Evolutionary conservation across 1,284 basidiomycete species (phyloP).

Genomic region (Anthracocystis panici-leucophaei): DNA sequence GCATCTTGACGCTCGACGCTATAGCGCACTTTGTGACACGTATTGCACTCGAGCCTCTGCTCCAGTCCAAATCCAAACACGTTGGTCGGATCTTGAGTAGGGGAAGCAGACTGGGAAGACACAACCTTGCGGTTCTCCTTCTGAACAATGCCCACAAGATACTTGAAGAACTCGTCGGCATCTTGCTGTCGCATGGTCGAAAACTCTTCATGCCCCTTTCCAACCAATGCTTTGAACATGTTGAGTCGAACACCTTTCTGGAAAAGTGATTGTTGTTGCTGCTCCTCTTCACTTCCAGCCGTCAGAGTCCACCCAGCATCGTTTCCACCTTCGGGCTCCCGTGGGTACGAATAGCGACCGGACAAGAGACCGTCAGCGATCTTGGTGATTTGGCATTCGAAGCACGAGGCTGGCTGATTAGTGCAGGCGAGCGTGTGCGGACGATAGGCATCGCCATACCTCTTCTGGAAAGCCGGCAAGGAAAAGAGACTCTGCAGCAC

Average conservation of each 20-base stretch:
- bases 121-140: conserved; percentile 65
- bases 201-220: conserved; percentile 93
- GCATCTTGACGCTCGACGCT: conserved; percentile 82
- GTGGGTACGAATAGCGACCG: conserved; percentile 86
- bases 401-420: conserved; percentile 81
- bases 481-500: conserved; percentile 89
- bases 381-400: conserved; percentile 96
- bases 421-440: conserved; percentile 78
- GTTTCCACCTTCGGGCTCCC: conserved; percentile 48
- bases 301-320: conserved; percentile 14
- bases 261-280: conserved; percentile 72
- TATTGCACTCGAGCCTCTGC: conserved; percentile 74
- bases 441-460: conserved; percentile 77
- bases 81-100: conserved; percentile 74
- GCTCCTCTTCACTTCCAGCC: conserved; percentile 12
- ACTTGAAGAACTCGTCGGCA: conserved; percentile 91
- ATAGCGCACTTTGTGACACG: conserved; percentile 90
- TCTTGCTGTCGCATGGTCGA: conserved; percentile 97
- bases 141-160: conserved; percentile 80
- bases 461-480: conserved; percentile 80
- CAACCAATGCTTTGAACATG: conserved; percentile 89
- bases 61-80: conserved; percentile 85
- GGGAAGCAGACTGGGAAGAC: conserved; percentile 6
- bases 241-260: conserved; percentile 87
- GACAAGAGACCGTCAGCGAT: conserved; percentile 91